Evolutionary conservation across 768 basidiomycete genomes (phyloP), one percentile per base, ranked within the genome.

Genomic region (Suillus subalutaceus): DNA sequence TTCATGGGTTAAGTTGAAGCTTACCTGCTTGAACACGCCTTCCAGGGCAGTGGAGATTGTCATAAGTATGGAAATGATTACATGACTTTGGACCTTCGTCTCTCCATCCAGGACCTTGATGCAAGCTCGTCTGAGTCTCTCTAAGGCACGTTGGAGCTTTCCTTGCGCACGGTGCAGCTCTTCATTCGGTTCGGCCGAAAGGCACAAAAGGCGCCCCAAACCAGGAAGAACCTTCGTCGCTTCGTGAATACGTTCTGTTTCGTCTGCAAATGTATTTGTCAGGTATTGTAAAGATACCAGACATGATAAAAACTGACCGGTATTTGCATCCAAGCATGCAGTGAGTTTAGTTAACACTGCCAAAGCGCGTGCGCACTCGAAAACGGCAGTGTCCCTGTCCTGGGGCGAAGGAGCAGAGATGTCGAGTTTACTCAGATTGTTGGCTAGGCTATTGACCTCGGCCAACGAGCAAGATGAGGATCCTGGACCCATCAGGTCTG

Each of bases 101-200:
- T 68, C 66, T 10, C 65, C 68, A 48, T 89, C 89, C 20, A 90
- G 62, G 23, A 81, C 68, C 56, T 83, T 85, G 41, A 86, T 69
- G 15, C 79, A 78, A n/a, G 79, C 76, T 62, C 88, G 82, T 23
- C 89, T 81, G 16, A 88, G 70, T 61, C 86, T 79, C 72, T 91
- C 90, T 13, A 92, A 67, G 0, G 87, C 85, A 32, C 89, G 83
- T 61, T 86, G 84, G 16, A 89, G 76, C 73, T 90, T 92, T 26
- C 79, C 81, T 23, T 77, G 77, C 40, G 81, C 76, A 2, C 83
- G 81, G 10, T 62, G 62, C 23, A 79, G 50, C 26, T 84, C 81
- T n/a, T 79, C 78, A 52, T 79, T 75, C 30, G 66, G 55, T 63
- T 50, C 62, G 1, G 55, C 16, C 56, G 12, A 9, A 15, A 50